Conservation (phyloP, 1,284 basidiomycete species). For the Austroboletus olivaceoglutinosus region DNA sequence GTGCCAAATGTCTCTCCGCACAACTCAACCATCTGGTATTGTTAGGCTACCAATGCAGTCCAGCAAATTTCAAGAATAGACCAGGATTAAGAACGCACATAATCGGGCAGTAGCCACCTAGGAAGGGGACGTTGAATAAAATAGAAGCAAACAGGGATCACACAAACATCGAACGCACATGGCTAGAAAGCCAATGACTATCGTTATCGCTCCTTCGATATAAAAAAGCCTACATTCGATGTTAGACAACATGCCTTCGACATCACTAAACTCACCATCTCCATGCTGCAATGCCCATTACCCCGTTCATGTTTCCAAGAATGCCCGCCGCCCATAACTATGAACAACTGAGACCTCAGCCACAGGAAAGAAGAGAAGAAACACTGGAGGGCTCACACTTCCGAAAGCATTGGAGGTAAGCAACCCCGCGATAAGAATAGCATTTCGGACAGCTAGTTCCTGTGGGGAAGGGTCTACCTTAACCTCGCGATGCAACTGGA, state of each 20-base stretch:
- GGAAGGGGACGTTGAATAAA: background rate
- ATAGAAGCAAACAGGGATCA: background rate
- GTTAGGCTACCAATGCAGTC: slow-evolving; percentile 40
- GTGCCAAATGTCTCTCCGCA: slow-evolving; percentile 61
- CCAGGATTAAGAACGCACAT: slow-evolving; percentile 15
- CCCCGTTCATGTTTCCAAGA: slow-evolving; percentile 46
- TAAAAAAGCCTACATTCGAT: background rate
- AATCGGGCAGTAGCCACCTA: slow-evolving; percentile 46
- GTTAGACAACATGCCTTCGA: background rate
- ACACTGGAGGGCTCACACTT: slow-evolving; percentile 40
- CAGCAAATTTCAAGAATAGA: background rate
- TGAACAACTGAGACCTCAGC: background rate
- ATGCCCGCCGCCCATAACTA: background rate
- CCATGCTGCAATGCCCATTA: slow-evolving; percentile 67
- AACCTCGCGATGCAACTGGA: background rate
- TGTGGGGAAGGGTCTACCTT: slow-evolving; percentile 18
- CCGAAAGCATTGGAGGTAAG: slow-evolving; percentile 77
- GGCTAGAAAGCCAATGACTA: slow-evolving; percentile 51
- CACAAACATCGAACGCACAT: slow-evolving; percentile 50
- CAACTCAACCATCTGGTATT: slow-evolving; percentile 66
- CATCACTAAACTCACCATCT: slow-evolving; percentile 47
- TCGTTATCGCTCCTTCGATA: slow-evolving; percentile 52
- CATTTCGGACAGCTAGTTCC: slow-evolving; percentile 67
- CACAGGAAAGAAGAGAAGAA: background rate
- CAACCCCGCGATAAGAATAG: slow-evolving; percentile 65